phyloP scores from a whole-genome alignment of 768 basidiomycete species.

The Termitomyces bulborhizus region DNA sequence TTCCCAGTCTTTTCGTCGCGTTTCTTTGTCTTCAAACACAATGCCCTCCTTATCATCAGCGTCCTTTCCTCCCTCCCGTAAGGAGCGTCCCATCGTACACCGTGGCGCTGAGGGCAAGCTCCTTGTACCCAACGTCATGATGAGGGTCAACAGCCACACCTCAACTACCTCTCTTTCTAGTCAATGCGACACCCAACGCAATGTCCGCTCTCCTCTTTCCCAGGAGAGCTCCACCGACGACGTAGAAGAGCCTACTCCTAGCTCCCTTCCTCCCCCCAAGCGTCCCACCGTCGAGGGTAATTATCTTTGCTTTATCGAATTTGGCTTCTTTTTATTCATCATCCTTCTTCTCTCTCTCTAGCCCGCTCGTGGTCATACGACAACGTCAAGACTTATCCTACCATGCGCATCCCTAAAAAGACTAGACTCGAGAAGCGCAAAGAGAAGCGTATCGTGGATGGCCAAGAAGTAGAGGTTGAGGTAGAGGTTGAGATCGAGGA shows the following conservation, averaged over 20 bases:
- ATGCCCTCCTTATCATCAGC: constrained; percentile 27
- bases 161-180: constrained; percentile 34
- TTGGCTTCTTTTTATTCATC: not conserved
- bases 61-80: constrained; percentile 29
- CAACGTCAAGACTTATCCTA: constrained; percentile 61
- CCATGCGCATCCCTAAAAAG: constrained; percentile 50
- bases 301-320: constrained; percentile 1
- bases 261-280: constrained; percentile 20
- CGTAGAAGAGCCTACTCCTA: constrained; percentile 22
- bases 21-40: constrained; percentile 32
- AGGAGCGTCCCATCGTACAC: constrained; percentile 51
- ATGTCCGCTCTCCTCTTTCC: constrained; percentile 28
- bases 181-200: constrained; percentile 18
- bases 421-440: constrained; percentile 42
- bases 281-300: constrained; percentile 49
- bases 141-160: constrained; percentile 27
- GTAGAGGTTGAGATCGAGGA: constrained; percentile 52
- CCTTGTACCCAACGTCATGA: constrained; percentile 40
- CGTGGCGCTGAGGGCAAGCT: constrained; percentile 61
- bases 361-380: constrained; percentile 76
- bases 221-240: constrained; percentile 16
- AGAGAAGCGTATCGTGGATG: constrained; percentile 46
- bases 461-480: constrained; percentile 30
- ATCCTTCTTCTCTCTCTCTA: constrained; percentile 19
- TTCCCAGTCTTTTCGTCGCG: constrained; percentile 50